phyloP scores from a whole-genome alignment of 2,329 filamentous ascomycete species.

The Dothidotthia symphoricarpi region DNA sequence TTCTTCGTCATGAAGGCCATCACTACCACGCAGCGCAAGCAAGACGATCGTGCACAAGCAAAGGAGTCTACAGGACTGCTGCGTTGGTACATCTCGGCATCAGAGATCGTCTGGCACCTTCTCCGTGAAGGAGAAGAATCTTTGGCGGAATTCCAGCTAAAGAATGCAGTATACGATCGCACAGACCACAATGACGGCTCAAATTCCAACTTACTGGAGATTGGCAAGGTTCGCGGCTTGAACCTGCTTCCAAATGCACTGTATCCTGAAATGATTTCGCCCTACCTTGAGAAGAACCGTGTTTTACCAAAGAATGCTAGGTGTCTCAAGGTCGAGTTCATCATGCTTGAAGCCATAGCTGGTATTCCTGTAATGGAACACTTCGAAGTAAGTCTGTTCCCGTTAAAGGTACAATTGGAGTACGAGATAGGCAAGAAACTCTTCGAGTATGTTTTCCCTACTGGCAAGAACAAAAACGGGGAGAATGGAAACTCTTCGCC shows the following conservation, averaged over 20 bases:
- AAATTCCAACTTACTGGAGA: constrained; percentile 86
- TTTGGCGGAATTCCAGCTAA: constrained; percentile 87
- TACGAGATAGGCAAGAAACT: constrained; percentile 87
- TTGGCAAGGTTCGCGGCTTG: constrained; percentile 82
- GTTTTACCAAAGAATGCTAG: constrained; percentile 62
- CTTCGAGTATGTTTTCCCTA: constrained; percentile 97
- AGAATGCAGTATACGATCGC: constrained; percentile 87
- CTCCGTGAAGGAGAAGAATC: constrained; percentile 84
- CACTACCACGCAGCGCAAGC: constrained; percentile 88
- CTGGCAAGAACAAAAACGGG: constrained; percentile 57
- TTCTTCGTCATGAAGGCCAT: constrained; percentile 99
- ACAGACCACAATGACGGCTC: constrained; percentile 97
- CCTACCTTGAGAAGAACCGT: constrained; percentile 69
- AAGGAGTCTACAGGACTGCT: constrained; percentile 75
- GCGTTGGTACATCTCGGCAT: constrained; percentile 89
- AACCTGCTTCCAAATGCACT: constrained; percentile 88
- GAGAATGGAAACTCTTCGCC: constrained; percentile 60
- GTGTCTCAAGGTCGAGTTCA: constrained; percentile 94
- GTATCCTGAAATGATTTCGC: constrained; percentile 93
- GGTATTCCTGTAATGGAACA: constrained; percentile 96
- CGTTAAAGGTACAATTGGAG: constrained; percentile 90
- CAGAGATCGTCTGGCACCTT: constrained; percentile 96
- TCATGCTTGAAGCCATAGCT: constrained; percentile 96
- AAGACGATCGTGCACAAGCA: constrained; percentile 61
- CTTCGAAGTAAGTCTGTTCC: constrained; percentile 91